Conservation (phyloP, 345 rosid genomes). For the Conringia planisiliqua region DNA sequence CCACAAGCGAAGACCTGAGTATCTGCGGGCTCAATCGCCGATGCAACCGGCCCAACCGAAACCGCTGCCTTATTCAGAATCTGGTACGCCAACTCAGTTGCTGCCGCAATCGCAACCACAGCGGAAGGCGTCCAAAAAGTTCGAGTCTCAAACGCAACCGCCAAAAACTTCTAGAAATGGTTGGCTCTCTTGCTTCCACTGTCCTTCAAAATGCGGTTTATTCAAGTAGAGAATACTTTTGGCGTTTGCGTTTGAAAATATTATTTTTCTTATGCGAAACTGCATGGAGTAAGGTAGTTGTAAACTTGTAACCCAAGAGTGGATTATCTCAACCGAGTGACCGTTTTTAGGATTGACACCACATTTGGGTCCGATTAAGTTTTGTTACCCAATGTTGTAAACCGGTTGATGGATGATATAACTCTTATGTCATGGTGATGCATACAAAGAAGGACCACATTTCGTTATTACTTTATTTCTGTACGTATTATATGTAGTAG, state of each 20-base stretch:
- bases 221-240: background rate
- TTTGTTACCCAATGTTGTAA: constrained; percentile 9
- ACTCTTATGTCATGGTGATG: constrained; percentile 30
- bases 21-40: constrained; percentile 21
- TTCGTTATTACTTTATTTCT: constrained; percentile 1
- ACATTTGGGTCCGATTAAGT: background rate
- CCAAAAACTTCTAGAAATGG: constrained; percentile 18
- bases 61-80: background rate
- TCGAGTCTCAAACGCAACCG: constrained; percentile 6
- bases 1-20: background rate
- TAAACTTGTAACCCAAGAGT: background rate
- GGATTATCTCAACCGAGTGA: background rate
- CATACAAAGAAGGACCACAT: constrained; percentile 13
- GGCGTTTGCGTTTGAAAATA: constrained; percentile 13
- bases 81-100: background rate
- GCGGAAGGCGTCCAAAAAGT: background rate
- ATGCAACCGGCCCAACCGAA: constrained; percentile 5
- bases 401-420: constrained; percentile 16
- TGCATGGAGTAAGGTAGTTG: background rate
- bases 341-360: background rate
- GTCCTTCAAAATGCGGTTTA: constrained; percentile 32
- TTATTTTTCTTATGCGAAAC: background rate
- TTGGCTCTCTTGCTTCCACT: constrained; percentile 59
- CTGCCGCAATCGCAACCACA: constrained; percentile 1
- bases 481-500: constrained; percentile 1